Evolutionary conservation across 805 yeast species (phyloP), one percentile per base, ranked within the genome.

Genomic region (Metschnikowia bowlesiae): DNA sequence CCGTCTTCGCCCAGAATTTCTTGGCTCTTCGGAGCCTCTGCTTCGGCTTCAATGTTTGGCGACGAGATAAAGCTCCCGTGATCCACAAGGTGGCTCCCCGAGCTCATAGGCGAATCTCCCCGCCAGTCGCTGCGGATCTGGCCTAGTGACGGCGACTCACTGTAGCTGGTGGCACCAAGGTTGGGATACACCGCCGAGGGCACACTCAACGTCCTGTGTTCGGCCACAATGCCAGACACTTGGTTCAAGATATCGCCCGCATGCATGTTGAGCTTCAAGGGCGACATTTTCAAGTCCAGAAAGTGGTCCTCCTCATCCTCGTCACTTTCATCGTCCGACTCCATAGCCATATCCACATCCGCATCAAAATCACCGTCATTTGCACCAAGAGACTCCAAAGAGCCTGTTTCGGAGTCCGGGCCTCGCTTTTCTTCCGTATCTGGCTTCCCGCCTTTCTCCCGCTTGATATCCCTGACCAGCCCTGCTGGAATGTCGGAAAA

Each of bases 241-340:
- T 29, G 36, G 45, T 42, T 42, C 45, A 47, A 39, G 10, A 46
- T 22, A 29, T 51, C 55, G 2, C 50, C 48, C 14, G 37, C 13
- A 9, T 42, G 49, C 1, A 50, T 48, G 29, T 56, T 54, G 39
- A 56, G 58, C 30, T 43, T 49, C n/a, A 54, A 33, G 3, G 53
- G 40, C 1, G 58, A 40, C 34, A 52, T 45, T 32, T 52, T 47
- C 34, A 50, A 38, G 37, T 37, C 30, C 28, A 37, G 52, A 18
- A 40, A 41, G 16, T 30, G 34, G 6, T 39, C 34, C 2, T 55
- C 62, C 16, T 55, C 60, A 9, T 59, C 62, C 11, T 54, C 58
- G 10, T 59, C 59, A n/a, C 53, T 57, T 11, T 50, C 53, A 16
- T 46, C 55, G 34, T 54, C 46, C 11, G 49, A 51, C 16, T 40